Evolutionary conservation across 371 early-diverging fungal species (phyloP), one percentile per base, ranked within the genome.

Genomic region (Mucor irregularis): DNA sequence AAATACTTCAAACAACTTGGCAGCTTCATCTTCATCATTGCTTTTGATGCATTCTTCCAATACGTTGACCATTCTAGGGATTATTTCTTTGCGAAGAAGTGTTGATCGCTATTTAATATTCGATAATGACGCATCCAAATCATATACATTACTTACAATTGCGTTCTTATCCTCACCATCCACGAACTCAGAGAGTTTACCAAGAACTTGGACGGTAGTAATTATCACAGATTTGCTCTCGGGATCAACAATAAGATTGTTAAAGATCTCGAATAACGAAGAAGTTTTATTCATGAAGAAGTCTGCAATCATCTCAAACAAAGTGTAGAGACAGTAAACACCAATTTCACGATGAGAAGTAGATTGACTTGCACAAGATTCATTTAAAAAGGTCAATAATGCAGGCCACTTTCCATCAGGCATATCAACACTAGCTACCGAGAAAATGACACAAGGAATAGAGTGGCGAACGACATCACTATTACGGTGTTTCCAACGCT

Each of bases 41-140:
- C 72, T 71, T 45, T 67, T 81, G 26, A 96, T 64, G 60, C 90
- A 87, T 56, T 88, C 82, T 55, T 91, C 86, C 59, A 95, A 68
- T 0, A 94, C 93, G 44, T 76, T 80, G 31, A 93, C 91, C 90
- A 95, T 94, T 35, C 78, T 64, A 4, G 96, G 95, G 26, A 95
- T 76, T 43, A 90, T 79, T 7, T 76, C 82, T 47, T 82, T n/a
- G n/a, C n/a, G n/a, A n/a, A n/a, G n/a, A n/a, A n/a, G n/a, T n/a
- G n/a, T n/a, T n/a, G n/a, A n/a, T n/a, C n/a, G n/a, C n/a, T n/a
- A n/a, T n/a, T n/a, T n/a, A n/a, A n/a, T n/a, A n/a, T n/a, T n/a
- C n/a, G n/a, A n/a, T n/a, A n/a, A n/a, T n/a, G n/a, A n/a, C n/a
- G n/a, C n/a, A n/a, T n/a, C n/a, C n/a, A n/a, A n/a, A n/a, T n/a